Conservation (phyloP, 345 rosid genomes). For the Microthlaspi erraticum region DNA sequence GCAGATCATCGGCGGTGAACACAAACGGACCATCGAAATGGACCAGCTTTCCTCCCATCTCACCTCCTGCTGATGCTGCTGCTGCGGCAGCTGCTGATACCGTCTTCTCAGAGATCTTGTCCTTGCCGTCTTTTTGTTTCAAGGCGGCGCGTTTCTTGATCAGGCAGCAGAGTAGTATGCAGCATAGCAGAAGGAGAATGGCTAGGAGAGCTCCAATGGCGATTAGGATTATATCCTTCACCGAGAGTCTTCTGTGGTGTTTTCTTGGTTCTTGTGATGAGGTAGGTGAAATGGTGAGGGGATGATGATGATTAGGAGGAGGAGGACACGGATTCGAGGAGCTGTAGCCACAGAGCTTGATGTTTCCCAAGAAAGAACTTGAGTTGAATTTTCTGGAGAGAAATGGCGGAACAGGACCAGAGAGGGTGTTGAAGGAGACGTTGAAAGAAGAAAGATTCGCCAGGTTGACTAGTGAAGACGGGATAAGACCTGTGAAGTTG, state of each 20-base stretch:
- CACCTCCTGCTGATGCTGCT: conserved; percentile 70
- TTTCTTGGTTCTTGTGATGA: conserved; percentile 51
- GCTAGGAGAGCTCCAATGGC: conserved; percentile 73
- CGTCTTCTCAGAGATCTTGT: conserved; percentile 46
- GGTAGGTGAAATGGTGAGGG: conserved; percentile 55
- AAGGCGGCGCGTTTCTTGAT: conserved; percentile 60
- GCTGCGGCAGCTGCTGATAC: conserved; percentile 47
- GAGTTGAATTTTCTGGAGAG: conserved; percentile 82
- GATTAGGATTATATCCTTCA: conserved; percentile 76
- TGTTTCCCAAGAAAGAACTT: conserved; percentile 78
- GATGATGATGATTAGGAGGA: conserved; percentile 52
- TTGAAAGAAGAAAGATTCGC: conserved; percentile 73
- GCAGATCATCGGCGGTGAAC: conserved; percentile 92
- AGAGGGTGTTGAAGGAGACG: conserved; percentile 85
- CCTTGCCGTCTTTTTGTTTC: conserved; percentile 58
- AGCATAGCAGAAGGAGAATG: conserved; percentile 65
- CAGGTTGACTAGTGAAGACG: conserved; percentile 59
- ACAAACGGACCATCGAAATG: conserved; percentile 95
- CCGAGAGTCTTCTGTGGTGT: conserved; percentile 58
- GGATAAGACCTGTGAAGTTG: conserved; percentile 72
- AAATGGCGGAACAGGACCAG: conserved; percentile 74
- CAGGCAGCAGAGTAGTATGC: conserved; percentile 69
- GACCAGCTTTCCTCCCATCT: conserved; percentile 91
- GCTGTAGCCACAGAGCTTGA: conserved; percentile 93
- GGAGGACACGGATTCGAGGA: conserved; percentile 61